These are phyloP conservation scores for Agaricus subrufescens DNA, from an alignment of 768 basidiomycete genomes.

Conservation along the genomic window DNA sequence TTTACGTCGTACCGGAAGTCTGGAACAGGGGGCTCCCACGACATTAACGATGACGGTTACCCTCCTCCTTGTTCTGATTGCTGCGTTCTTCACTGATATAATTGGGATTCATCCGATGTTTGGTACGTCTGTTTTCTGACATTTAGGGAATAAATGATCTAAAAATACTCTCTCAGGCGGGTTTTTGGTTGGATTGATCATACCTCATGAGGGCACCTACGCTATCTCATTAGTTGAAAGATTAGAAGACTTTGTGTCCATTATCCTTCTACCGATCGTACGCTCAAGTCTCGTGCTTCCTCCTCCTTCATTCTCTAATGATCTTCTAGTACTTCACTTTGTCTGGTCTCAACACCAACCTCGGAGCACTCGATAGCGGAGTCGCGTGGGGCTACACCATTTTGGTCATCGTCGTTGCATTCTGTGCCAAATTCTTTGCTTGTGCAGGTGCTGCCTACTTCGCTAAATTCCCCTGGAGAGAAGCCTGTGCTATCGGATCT, in stretches of 20 bases:
- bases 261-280: slow-evolving; percentile 75
- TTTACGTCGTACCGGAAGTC: slow-evolving; percentile 59
- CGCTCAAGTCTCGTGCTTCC: slow-evolving; percentile 18
- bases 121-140: slow-evolving; percentile 25
- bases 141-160: slow-evolving; percentile 15
- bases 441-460: slow-evolving; percentile 56
- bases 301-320: neutral
- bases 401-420: slow-evolving; percentile 70
- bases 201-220: slow-evolving; percentile 80
- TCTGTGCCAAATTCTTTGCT: slow-evolving; percentile 73
- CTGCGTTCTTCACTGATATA: slow-evolving; percentile 83
- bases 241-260: slow-evolving; percentile 80
- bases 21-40: slow-evolving; percentile 71
- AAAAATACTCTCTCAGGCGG: slow-evolving; percentile 43
- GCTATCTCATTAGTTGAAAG: slow-evolving; percentile 79
- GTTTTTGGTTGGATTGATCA: slow-evolving; percentile 77
- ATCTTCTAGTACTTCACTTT: slow-evolving; percentile 64
- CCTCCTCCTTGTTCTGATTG: slow-evolving; percentile 65
- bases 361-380: slow-evolving; percentile 72
- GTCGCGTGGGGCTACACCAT: slow-evolving; percentile 80
- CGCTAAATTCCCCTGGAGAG: slow-evolving; percentile 68
- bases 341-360: slow-evolving; percentile 76
- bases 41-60: slow-evolving; percentile 76
- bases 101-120: slow-evolving; percentile 77
- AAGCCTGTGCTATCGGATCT: slow-evolving; percentile 77